Conservation (phyloP, 371 early-diverging fungal species). For the Lichtheimia ramosa region DNA sequence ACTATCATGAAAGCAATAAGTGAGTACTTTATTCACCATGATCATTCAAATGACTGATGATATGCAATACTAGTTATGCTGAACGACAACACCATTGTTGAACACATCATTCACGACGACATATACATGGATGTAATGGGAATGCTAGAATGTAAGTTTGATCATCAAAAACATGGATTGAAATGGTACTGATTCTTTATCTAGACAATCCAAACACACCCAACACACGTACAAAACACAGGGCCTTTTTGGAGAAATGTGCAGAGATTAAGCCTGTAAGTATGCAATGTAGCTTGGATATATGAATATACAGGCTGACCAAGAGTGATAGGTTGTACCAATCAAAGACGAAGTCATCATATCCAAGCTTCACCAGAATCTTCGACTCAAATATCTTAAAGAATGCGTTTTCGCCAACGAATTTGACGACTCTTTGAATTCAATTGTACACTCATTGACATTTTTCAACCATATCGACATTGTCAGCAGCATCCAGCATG, state of each 20-base stretch:
- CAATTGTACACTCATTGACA: slow-evolving; percentile 69
- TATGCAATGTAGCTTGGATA: too few relatives aligned
- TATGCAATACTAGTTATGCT: slow-evolving; percentile 24
- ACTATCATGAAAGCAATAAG: slow-evolving; percentile 73
- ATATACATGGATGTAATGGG: slow-evolving; percentile 66
- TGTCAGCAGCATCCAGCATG: slow-evolving; percentile 67
- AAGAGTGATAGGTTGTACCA: slow-evolving; percentile 61
- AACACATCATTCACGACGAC: slow-evolving; percentile 74
- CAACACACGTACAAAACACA: slow-evolving; percentile 66
- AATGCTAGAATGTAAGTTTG: slow-evolving; percentile 78
- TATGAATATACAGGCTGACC: not conserved
- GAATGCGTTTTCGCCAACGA: slow-evolving; percentile 75
- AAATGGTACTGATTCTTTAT: not conserved
- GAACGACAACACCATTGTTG: slow-evolving; percentile 58
- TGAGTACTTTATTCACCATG: slow-evolving; percentile 30
- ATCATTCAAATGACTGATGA: too few relatives aligned
- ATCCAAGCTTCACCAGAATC: slow-evolving; percentile 78
- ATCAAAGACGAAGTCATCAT: slow-evolving; percentile 66
- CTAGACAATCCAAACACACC: slow-evolving; percentile 38
- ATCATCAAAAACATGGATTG: not conserved
- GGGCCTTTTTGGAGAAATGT: slow-evolving; percentile 61
- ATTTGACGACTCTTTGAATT: slow-evolving; percentile 71
- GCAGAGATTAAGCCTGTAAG: slow-evolving; percentile 67
- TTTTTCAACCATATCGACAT: slow-evolving; percentile 84
- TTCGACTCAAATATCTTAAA: slow-evolving; percentile 81